Base-by-base conservation (phyloP, 305 asterid species). In the Solanum chacoense region DNA sequence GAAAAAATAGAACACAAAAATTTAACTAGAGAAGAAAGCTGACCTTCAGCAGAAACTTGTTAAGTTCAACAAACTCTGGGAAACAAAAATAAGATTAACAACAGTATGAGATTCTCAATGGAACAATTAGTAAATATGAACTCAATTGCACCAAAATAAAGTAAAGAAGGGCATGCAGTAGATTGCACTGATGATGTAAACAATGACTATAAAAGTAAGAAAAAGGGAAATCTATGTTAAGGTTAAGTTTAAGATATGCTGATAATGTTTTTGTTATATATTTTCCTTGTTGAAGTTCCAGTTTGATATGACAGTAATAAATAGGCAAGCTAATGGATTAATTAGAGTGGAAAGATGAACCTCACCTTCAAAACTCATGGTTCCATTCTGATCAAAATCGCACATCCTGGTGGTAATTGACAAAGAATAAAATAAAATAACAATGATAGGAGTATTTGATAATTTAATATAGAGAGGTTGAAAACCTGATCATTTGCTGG, bases 401-500 rank as follows among this genome's bases (percentile, higher is more conserved):
- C 92, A 93, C 98, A 95, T 95, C 94, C 98, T 94, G 90, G 88
- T 85, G 35, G 36, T 55, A 76, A 77, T 0, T 34, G 29, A 65
- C 1, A 4, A 22, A 63, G 71, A 63, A 5, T 37, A 55, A 20
- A 55, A 31, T 31, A 3, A 31, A 31, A 18, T 37, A n/a, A 12
- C 11, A 77, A 45, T 45, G 18, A 13, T 45, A 40, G 45, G 45
- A 40, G 45, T 11, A 13, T 45, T 45, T 69, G 13, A 13, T 8
- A 75, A 87, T 7, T 31, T 5, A 28, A 75, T 35, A 31, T 7
- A 16, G 36, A 74, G n/a, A 42, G 32, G 22, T 6, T n/a, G 26
- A 34, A 87, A 80, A 94, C 98, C 98, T 95, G 93, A 95, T 94
- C 98, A 95, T 95, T 93, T 95, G 98, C 89, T 94, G 97, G 89